A percentile compares a stretch with the other conserved stretches of the same genome.
Conservation (phyloP, 495 filamentous ascomycete genomes). For the Podospora pseudoanserina region DNA sequence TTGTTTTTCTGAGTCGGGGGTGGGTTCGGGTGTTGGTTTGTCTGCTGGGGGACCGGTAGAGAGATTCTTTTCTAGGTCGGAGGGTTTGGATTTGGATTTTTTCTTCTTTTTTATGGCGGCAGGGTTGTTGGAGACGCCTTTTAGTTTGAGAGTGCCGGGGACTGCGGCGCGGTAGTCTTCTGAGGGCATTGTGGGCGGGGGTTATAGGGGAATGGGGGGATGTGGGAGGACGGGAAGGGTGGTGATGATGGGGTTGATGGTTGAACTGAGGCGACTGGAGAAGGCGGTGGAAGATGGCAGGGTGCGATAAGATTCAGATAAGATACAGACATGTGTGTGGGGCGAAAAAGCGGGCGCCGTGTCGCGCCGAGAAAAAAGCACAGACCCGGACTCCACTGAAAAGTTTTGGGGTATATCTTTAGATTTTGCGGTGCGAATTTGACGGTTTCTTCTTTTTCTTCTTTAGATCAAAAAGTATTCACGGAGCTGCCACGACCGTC, state of each 20-base stretch:
- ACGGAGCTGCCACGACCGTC: conserved; percentile 52
- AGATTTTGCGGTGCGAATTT: conserved; percentile 9
- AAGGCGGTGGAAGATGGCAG: background rate
- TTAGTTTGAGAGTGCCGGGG: conserved; percentile 73
- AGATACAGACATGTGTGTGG: background rate
- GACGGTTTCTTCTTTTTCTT: conserved; percentile 31
- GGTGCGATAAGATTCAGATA: background rate
- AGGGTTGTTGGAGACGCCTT: conserved; percentile 47
- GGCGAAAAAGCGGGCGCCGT: background rate
- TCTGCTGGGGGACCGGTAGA: conserved; percentile 18
- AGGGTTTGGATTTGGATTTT: conserved; percentile 50
- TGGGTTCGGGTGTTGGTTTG: conserved; percentile 4
- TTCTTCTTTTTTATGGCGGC: conserved; percentile 57
- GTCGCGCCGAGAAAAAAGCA: background rate
- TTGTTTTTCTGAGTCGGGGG: conserved; percentile 1
- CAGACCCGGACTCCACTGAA: background rate
- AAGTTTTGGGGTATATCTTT: conserved; percentile 9
- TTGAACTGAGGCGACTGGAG: background rate
- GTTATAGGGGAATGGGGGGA: background rate
- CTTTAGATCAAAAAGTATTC: conserved; percentile 52
- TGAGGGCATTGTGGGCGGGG: conserved; percentile 45
- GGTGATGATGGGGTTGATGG: conserved; percentile 11
- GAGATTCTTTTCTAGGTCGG: conserved; percentile 38
- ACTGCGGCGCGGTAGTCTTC: conserved; percentile 68
- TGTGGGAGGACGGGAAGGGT: background rate